phyloP scores from a whole-genome alignment of 148 eudicot genomes.

The Simmondsia chinensis region DNA sequence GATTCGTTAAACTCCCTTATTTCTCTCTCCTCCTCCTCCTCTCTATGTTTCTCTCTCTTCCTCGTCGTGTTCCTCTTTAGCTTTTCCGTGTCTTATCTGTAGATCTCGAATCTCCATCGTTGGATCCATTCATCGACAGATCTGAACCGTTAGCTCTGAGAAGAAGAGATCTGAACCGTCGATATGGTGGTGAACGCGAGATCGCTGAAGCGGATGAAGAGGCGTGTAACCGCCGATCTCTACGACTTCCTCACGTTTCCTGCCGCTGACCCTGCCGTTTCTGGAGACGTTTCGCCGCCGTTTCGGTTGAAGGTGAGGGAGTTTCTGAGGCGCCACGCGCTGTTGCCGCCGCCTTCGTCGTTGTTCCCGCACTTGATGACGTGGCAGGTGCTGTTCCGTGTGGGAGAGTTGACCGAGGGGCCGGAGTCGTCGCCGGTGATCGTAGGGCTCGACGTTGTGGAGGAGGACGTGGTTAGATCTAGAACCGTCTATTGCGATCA shows the following conservation, averaged over 20 bases:
- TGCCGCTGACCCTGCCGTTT: constrained; percentile 17
- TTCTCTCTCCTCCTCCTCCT: too few species aligned
- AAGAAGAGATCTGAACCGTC: too few species aligned
- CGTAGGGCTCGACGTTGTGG: constrained; percentile 69
- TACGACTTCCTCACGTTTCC: constrained; percentile 59
- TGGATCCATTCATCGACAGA: too few species aligned
- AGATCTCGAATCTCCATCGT: too few species aligned
- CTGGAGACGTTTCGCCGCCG: constrained; percentile 22
- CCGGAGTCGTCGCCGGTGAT: constrained; percentile 21
- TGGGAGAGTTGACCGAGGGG: constrained; percentile 29
- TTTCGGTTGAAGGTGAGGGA: constrained; percentile 48
- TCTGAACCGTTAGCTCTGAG: too few species aligned
- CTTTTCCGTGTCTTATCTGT: too few species aligned
- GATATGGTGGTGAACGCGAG: constrained; percentile 90
- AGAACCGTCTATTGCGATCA: constrained; percentile 84
- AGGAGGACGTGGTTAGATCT: constrained; percentile 78
- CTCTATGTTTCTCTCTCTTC: too few species aligned
- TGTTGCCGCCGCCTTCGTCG: constrained; percentile 50
- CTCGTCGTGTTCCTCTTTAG: too few species aligned
- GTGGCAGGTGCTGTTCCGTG: constrained; percentile 74
- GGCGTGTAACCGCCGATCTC: constrained; percentile 77
- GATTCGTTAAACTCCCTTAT: too few species aligned
- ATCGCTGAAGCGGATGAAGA: constrained; percentile 63
- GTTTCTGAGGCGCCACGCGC: constrained; percentile 56
- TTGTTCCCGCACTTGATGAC: constrained; percentile 57